A percentile compares a stretch with the other conserved stretches of the same genome.
Conservation (phyloP, 2,329 filamentous ascomycete species). For the Grosmannia serpens region DNA sequence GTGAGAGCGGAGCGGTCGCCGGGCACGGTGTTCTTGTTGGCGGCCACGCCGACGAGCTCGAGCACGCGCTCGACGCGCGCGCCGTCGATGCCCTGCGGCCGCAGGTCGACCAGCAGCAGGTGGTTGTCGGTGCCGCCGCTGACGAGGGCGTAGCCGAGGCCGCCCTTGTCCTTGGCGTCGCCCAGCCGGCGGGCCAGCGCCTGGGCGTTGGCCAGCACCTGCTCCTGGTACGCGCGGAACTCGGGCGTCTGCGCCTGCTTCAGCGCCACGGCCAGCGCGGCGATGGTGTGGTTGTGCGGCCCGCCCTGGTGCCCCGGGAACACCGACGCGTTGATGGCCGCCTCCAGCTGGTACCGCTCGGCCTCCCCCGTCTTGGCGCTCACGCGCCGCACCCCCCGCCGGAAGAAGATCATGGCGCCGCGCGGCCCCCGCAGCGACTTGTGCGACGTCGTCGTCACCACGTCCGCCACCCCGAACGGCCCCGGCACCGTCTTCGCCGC, state of each 20-base stretch:
- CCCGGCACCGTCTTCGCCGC: constrained; percentile 84
- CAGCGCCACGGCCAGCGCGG: constrained; percentile 82
- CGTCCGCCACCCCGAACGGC: constrained; percentile 80
- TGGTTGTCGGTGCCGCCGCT: constrained; percentile 96
- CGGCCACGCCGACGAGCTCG: constrained; percentile 88
- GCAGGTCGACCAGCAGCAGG: constrained; percentile 84
- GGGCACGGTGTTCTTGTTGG: constrained; percentile 98
- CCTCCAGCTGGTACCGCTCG: constrained; percentile 80
- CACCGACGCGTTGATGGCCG: constrained; percentile 88
- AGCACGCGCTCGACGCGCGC: constrained; percentile 81
- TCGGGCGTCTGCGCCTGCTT: constrained; percentile 85
- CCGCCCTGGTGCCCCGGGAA: constrained; percentile 98
- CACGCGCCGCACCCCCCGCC: constrained; percentile 74
- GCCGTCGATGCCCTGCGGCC: constrained; percentile 78
- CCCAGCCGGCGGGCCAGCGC: constrained; percentile 62
- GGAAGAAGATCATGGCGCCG: constrained; percentile 97
- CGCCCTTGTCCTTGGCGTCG: constrained; percentile 59
- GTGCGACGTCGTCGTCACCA: constrained; percentile 96
- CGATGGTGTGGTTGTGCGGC: constrained; percentile 98
- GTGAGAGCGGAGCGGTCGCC: constrained; percentile 90
- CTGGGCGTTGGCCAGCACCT: constrained; percentile 84
- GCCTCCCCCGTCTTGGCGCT: constrained; percentile 81
- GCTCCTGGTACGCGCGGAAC: constrained; percentile 86
- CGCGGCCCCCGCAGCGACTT: constrained; percentile 92
- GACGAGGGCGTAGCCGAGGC: constrained; percentile 78